Evolutionary conservation across 179 eudicot genomes (phyloP), one percentile per base, ranked within the genome.

Genomic region (Camellia oleifera): DNA sequence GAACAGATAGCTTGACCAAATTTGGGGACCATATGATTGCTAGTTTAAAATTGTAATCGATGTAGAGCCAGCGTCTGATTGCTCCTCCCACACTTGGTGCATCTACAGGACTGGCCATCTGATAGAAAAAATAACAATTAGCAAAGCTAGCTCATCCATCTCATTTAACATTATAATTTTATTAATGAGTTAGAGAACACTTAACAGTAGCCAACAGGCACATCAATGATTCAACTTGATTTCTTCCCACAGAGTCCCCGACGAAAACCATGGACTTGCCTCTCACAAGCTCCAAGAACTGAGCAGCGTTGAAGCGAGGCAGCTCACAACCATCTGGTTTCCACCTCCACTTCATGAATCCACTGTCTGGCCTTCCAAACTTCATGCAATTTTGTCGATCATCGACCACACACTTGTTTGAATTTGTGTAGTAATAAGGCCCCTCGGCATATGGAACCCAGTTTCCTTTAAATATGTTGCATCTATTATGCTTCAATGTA

Each of bases 171-270:
- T 32, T 32, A 32, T 32, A 32, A 32, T 32, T 32, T 32, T 32
- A 52, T 5, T 5, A 52, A 9, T 3, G 6, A 52, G 6, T 5
- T 5, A 52, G 54, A 5, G 54, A 52, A 9, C 54, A 3, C 54
- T 52, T 52, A 52, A 81, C 83, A 75, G 46, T 45, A 52, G 83
- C 74, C 44, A 81, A 76, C 57, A 81, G 79, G 60, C 83, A 81
- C 17, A 81, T 81, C 79, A 81, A 75, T 26, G 83, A 81, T 63
- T 81, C 78, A 64, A 81, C 44, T 76, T 81, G 83, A 69, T 81
- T 81, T 50, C 83, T 75, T 13, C 74, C 83, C n/a, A 81, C 83
- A 32, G 83, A 81, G 63, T 81, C 83, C 10, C 83, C 83, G 10
- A 81, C 79, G 62, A 81, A 81, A 0, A 75, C 83, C 83, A 81